Conservation (phyloP, 2,329 filamentous ascomycete species). For the Pyricularia sp. region DNA sequence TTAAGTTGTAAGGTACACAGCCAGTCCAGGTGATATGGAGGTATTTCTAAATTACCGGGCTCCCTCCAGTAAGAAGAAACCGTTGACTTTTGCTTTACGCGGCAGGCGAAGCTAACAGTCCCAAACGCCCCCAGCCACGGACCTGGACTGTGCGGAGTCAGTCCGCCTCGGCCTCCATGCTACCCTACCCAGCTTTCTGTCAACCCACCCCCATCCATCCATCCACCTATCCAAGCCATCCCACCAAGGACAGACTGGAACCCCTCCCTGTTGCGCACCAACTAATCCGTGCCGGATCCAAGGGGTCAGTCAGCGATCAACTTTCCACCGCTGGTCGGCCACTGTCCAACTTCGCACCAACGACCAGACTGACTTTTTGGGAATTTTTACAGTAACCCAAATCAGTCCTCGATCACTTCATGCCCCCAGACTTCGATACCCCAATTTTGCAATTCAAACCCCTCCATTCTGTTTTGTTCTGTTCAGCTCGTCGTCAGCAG, state of each 20-base stretch:
- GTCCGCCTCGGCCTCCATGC: not conserved
- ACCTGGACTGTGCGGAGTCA: not conserved
- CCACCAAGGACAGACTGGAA: not conserved
- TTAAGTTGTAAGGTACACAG: not conserved
- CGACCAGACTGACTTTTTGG: not conserved
- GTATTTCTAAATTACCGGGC: not conserved
- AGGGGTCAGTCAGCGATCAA: not conserved
- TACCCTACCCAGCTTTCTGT: not conserved
- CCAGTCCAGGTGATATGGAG: not conserved
- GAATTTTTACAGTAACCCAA: not conserved
- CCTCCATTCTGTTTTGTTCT: not conserved
- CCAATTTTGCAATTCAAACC: not conserved
- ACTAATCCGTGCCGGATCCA: not conserved
- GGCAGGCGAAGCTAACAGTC: not conserved
- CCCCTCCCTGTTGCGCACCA: not conserved
- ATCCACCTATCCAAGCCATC: not conserved
- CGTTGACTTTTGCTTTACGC: not conserved
- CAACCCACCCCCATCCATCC: not conserved
- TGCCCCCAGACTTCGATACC: not conserved
- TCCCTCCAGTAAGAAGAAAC: not conserved
- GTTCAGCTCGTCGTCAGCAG: not conserved
- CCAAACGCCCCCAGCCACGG: not conserved
- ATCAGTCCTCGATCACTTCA: not conserved
- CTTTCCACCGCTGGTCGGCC: not conserved
- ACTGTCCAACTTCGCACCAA: not conserved